These are phyloP conservation scores for Blastomyces emzantsi DNA, from an alignment of 2,329 filamentous ascomycete genomes.

Conservation along the genomic window DNA sequence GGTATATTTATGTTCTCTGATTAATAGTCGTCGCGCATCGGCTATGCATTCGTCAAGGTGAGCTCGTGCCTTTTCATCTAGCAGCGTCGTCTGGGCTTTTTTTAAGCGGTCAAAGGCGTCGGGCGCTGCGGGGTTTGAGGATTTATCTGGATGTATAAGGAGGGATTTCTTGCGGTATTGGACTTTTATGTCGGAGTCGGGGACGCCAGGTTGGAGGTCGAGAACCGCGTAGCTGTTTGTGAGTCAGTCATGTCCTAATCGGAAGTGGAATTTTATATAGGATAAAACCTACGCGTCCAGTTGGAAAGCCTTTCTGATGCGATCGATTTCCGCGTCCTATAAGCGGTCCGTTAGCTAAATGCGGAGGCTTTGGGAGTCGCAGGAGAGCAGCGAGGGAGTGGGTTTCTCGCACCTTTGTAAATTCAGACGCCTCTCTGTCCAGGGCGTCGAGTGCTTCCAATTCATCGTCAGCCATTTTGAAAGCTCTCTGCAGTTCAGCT, in stretches of 20 bases:
- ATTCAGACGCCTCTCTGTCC: constrained; percentile 79
- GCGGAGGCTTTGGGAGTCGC: constrained; percentile 8
- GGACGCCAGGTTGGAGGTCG: constrained; percentile 87
- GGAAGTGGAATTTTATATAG: background rate
- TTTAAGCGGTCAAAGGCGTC: constrained; percentile 96
- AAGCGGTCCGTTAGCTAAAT: constrained; percentile 5
- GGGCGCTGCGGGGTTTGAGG: constrained; percentile 77
- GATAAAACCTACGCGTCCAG: constrained; percentile 53
- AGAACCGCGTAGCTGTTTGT: constrained; percentile 74
- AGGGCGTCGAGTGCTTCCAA: constrained; percentile 61
- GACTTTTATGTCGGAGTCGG: constrained; percentile 92
- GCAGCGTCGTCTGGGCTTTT: constrained; percentile 81
- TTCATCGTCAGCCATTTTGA: constrained; percentile 38
- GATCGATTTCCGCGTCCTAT: constrained; percentile 89
- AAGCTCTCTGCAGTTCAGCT: constrained; percentile 8
- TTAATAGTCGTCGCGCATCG: constrained; percentile 88
- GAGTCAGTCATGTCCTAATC: constrained; percentile 1
- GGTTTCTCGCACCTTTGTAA: constrained; percentile 58
- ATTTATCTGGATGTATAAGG: constrained; percentile 97
- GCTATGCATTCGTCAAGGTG: constrained; percentile 90
- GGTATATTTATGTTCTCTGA: constrained; percentile 89
- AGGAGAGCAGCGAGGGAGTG: background rate
- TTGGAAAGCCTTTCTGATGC: constrained; percentile 84
- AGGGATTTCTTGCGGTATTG: constrained; percentile 97
- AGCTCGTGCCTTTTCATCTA: constrained; percentile 86